Conservation (phyloP, 129 eudicot species). For the Cynara cardunculus region DNA sequence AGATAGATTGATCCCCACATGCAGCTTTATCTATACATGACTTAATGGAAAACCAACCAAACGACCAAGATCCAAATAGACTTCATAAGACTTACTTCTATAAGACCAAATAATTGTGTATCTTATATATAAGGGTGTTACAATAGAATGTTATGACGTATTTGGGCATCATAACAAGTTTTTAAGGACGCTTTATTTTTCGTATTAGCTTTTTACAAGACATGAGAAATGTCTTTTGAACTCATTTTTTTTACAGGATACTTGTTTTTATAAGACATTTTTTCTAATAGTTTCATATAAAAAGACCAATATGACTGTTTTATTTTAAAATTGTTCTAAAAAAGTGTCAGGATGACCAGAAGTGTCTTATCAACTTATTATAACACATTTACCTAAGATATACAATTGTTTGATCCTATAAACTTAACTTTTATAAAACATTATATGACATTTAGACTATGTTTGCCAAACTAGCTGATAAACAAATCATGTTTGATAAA, state of each 20-base stretch:
- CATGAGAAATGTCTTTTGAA: background rate
- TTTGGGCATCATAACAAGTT: background rate
- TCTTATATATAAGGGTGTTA: background rate
- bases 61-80: background rate
- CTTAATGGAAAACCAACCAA: too few relatives aligned
- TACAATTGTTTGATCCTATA: background rate
- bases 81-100: background rate
- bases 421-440: background rate
- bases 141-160: background rate
- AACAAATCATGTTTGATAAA: too few relatives aligned
- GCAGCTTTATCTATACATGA: too few relatives aligned
- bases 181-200: background rate
- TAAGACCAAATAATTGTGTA: background rate
- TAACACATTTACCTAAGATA: background rate
- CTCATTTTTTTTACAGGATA: background rate
- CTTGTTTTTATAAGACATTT: background rate
- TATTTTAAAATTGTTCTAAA: background rate
- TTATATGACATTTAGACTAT: too few relatives aligned
- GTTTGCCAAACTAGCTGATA: too few relatives aligned
- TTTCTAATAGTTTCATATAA: background rate
- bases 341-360: too few relatives aligned
- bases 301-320: background rate
- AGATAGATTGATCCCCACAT: too few relatives aligned
- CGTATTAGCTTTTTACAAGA: background rate
- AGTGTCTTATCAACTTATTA: background rate